Evolutionary conservation across 768 basidiomycete genomes (phyloP).

Genomic region (Mycena indigotica): DNA sequence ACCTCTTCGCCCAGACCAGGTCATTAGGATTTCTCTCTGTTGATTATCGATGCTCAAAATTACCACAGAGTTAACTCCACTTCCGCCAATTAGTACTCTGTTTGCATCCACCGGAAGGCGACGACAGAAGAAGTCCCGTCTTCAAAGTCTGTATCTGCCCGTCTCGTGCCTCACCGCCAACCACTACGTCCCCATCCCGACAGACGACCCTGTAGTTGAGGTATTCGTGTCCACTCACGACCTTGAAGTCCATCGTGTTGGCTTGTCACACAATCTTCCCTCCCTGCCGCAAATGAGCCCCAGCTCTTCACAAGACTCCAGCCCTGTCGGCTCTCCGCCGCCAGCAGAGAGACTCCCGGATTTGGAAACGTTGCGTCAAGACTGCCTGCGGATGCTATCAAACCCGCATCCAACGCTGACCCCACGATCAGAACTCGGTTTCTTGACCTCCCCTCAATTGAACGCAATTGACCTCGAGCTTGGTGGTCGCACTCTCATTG

Average conservation of each 20-base stretch:
- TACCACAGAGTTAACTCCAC: too few relatives aligned
- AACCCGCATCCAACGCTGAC: not conserved
- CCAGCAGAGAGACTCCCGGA: not conserved
- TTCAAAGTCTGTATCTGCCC: constrained; percentile 4
- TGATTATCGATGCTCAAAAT: too few relatives aligned
- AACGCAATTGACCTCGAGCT: not conserved
- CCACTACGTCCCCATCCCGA: not conserved
- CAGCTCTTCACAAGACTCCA: not conserved
- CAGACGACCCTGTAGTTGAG: not conserved
- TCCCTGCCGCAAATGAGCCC: not conserved
- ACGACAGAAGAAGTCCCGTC: not conserved
- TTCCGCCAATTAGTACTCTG: not conserved
- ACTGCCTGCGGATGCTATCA: not conserved
- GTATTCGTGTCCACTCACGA: constrained; percentile 1
- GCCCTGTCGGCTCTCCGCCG: not conserved
- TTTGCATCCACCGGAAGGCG: not conserved
- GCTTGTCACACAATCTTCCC: not conserved
- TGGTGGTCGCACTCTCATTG: not conserved
- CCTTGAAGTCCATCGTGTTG: not conserved
- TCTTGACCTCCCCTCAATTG: not conserved
- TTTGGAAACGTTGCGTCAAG: not conserved
- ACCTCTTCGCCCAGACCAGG: too few relatives aligned
- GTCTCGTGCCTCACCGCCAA: constrained; percentile 11
- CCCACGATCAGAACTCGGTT: not conserved
- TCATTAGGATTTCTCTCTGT: too few relatives aligned